Base-by-base conservation (phyloP, 2,329 filamentous ascomycete species). In the Sporothrix dimorphospora region DNA sequence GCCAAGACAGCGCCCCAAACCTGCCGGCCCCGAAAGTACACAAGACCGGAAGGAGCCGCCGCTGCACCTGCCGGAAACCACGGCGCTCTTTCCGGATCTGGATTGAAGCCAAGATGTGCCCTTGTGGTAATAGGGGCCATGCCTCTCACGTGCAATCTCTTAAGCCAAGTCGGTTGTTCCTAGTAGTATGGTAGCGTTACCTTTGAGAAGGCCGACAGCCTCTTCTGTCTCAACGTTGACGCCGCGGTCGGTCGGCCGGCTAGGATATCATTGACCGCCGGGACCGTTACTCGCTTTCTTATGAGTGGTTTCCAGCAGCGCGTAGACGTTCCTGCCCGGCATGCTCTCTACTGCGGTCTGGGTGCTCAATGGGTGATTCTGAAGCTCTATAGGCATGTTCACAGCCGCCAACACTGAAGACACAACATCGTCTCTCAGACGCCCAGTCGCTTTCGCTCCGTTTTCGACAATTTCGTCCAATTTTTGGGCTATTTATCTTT, bases 401-500 rank as follows among this genome's bases (percentile, higher is more conserved):
- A 34, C 30, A 34, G 3, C 6, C 30, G n/a, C n/a, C n/a, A n/a
- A n/a, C n/a, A n/a, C n/a, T n/a, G n/a, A n/a, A 34, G 30, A 6
- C 30, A n/a, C 30, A 34, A 34, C 30, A 34, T 3, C 30, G 6
- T 6, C 30, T 34, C 30, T 6, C 30, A 34, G 30, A 34, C 16
- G 1, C 16, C 7, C 47, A 21, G 16, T 9, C 47, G 47, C n/a
- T 19, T 8, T 49, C 47, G 24, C 11, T 42, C 11, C 34, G 34
- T 9, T 14, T 69, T 55, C 21, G 47, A 55, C 47, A 19, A 40
- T 12, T 55, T 51, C 66, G 66, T 69, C 66, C 49, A 69, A 69
- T 55, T 69, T 63, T 69, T 53, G 47, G 66, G 66, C 49, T 42
- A 69, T 69, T 69, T 57, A 55, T 69, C 66, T 57, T 27, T 69